These are phyloP conservation scores for Trichophyton schoenleinii DNA, from an alignment of 2,329 filamentous ascomycete species.

Conservation along the genomic window DNA sequence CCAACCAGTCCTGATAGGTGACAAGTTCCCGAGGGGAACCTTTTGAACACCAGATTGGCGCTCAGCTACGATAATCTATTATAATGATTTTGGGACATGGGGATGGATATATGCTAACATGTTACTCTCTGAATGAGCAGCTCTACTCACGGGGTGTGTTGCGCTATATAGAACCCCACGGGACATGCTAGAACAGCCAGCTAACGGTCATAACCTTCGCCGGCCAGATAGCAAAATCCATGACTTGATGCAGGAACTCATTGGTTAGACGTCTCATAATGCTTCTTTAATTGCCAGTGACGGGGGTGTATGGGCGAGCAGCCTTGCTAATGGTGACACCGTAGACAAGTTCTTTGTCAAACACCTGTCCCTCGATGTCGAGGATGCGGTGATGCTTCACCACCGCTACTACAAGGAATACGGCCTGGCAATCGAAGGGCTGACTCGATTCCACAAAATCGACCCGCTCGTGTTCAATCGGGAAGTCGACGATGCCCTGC, in stretches of 20 bases:
- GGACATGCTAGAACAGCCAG: not conserved
- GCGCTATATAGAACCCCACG: not conserved
- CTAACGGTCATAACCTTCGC: constrained; percentile 2
- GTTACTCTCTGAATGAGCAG: constrained; percentile 22
- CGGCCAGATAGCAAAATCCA: constrained; percentile 60
- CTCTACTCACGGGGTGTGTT: constrained; percentile 66
- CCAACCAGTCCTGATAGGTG: not conserved
- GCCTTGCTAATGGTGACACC: not conserved
- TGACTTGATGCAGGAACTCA: constrained; percentile 75
- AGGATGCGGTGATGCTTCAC: constrained; percentile 78
- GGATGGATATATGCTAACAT: not conserved
- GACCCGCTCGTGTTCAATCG: constrained; percentile 88
- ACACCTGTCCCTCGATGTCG: constrained; percentile 59
- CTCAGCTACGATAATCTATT: not conserved
- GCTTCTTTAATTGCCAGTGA: not conserved
- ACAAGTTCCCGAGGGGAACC: not conserved
- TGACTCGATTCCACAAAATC: constrained; percentile 88
- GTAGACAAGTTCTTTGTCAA: constrained; percentile 48
- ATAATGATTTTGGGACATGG: too few relatives aligned
- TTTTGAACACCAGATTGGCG: not conserved
- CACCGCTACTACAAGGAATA: constrained; percentile 90
- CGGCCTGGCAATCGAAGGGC: constrained; percentile 89
- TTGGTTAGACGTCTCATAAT: constrained; percentile 34
- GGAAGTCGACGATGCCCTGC: constrained; percentile 88
- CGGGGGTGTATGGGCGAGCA: not conserved